Conservation (phyloP, 140 eudicot species). For the Stevia rebaudiana region DNA sequence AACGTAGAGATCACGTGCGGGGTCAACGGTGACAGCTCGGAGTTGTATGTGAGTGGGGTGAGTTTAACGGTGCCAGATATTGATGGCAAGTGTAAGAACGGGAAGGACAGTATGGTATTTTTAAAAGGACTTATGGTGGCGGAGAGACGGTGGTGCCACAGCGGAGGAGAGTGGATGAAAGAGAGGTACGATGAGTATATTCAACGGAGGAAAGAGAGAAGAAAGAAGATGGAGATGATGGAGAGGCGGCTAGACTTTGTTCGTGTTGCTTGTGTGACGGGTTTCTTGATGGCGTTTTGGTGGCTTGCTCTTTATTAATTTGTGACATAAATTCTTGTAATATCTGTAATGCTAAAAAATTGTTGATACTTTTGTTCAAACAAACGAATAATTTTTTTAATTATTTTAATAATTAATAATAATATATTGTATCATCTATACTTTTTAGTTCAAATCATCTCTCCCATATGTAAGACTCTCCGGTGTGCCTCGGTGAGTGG, state of each 20-base stretch:
- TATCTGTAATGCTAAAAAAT: no score
- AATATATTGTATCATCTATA: no score
- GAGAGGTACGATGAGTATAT: slow-evolving; percentile 38
- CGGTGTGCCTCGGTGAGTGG: no score
- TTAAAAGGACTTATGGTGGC: slow-evolving; percentile 34
- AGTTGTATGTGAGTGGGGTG: slow-evolving; percentile 48
- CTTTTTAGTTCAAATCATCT: no score
- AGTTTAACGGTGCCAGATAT: slow-evolving; percentile 52
- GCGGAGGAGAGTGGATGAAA: slow-evolving; percentile 28
- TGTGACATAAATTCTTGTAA: not conserved
- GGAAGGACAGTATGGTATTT: slow-evolving; percentile 54
- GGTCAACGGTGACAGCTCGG: slow-evolving; percentile 35
- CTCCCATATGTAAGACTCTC: no score
- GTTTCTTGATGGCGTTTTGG: slow-evolving; percentile 44
- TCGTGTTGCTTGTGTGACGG: slow-evolving; percentile 39
- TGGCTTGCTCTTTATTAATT: slow-evolving; percentile 21
- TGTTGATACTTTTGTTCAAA: no score
- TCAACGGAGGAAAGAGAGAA: slow-evolving; percentile 33
- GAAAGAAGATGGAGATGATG: slow-evolving; percentile 42
- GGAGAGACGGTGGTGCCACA: slow-evolving; percentile 12
- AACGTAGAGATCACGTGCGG: slow-evolving; percentile 46
- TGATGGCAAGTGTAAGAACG: slow-evolving; percentile 54
- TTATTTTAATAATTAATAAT: no score
- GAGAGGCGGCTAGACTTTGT: slow-evolving; percentile 50
- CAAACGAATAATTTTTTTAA: no score